A percentile compares a stretch with the other conserved stretches of the same genome.
Conservation (phyloP, 2,329 filamentous ascomycete species). For the Fusarium sp. region DNA sequence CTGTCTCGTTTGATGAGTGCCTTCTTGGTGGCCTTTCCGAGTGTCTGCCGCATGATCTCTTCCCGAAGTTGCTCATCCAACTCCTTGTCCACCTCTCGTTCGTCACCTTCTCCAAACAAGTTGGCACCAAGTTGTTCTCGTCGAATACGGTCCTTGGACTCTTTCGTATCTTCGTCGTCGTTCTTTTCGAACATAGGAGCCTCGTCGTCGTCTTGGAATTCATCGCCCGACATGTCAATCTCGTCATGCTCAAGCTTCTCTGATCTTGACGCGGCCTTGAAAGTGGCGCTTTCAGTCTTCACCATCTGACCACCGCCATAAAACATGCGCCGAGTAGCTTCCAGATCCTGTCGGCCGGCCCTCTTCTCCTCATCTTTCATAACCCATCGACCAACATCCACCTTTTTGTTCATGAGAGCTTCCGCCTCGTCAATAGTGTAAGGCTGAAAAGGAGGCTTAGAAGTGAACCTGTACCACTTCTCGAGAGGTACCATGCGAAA, state of each 20-base stretch:
- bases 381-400: constrained; percentile 84
- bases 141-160: constrained; percentile 79
- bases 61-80: constrained; percentile 78
- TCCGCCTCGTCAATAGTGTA: constrained; percentile 89
- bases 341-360: constrained; percentile 69
- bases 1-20: constrained; percentile 87
- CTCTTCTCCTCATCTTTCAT: constrained; percentile 77
- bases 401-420: constrained; percentile 83
- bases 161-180: constrained; percentile 84
- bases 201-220: constrained; percentile 93
- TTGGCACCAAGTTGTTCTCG: constrained; percentile 90
- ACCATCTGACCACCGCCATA: constrained; percentile 70
- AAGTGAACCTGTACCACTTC: constrained; percentile 92
- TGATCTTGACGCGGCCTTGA: constrained; percentile 70
- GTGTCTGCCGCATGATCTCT: constrained; percentile 76
- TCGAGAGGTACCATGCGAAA: constrained; percentile 93
- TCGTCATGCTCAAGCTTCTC: constrained; percentile 81
- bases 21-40: constrained; percentile 85
- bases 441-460: constrained; percentile 83
- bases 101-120: constrained; percentile 79
- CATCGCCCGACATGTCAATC: constrained; percentile 76
- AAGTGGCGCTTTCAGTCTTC: constrained; percentile 79
- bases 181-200: constrained; percentile 81
- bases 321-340: constrained; percentile 68
- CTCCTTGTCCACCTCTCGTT: constrained; percentile 81